A percentile compares a stretch with the other conserved stretches of the same genome.
phyloP scores from a whole-genome alignment of 2,329 filamentous ascomycete genomes.

The Claviceps pazoutovae region DNA sequence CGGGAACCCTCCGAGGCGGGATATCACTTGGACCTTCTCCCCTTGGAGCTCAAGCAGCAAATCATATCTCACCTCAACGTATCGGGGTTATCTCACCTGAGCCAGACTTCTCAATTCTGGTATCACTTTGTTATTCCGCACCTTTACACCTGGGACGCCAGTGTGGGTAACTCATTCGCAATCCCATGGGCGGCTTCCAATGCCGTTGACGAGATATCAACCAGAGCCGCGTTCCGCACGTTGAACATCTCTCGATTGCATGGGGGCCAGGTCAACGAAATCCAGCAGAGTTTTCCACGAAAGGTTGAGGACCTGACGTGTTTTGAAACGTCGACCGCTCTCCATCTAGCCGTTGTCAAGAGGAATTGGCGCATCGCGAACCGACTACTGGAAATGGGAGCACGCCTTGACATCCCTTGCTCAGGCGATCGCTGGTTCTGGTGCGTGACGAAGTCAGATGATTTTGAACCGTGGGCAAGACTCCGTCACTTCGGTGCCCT shows the following conservation, averaged over 20 bases:
- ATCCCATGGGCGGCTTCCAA: conserved; percentile 1
- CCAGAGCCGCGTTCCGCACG: neutral
- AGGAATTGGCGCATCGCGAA: neutral
- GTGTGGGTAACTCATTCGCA: neutral
- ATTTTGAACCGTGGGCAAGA: neutral
- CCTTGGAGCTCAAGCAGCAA: neutral
- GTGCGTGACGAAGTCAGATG: neutral
- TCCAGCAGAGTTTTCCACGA: neutral
- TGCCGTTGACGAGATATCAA: neutral
- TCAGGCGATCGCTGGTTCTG: neutral
- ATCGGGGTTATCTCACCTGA: neutral
- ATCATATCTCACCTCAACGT: neutral
- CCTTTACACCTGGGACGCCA: conserved; percentile 1
- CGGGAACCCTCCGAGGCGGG: neutral
- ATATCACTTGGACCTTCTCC: neutral
- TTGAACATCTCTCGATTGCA: neutral
- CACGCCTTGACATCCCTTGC: neutral
- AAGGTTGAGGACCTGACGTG: neutral
- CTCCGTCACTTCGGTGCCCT: neutral
- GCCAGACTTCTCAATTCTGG: neutral
- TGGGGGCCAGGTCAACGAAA: conserved; percentile 1
- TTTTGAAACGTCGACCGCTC: neutral
- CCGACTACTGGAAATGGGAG: neutral
- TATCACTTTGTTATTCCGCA: neutral
- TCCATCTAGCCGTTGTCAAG: neutral